Percentiles rank a stretch among this genome's conserved stretches.
phyloP scores from a whole-genome alignment of 202 grass and related monocot species.

The Panicum virgatum region DNA sequence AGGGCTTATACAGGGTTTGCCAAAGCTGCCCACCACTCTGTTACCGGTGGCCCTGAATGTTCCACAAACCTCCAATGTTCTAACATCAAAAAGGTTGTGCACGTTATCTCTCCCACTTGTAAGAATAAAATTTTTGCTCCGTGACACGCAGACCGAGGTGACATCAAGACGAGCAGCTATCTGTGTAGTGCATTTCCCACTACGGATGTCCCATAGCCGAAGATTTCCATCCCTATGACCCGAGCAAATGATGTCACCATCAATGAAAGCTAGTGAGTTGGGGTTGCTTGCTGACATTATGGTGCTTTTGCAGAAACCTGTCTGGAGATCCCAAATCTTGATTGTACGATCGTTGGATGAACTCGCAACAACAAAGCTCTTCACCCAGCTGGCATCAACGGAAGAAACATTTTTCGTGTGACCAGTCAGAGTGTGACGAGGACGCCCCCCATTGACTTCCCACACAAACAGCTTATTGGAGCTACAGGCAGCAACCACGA shows the following conservation, averaged over 20 bases:
- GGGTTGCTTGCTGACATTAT: conserved; percentile 90
- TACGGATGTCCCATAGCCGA: conserved; percentile 73
- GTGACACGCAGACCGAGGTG: conserved; percentile 80
- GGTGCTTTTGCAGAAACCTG: conserved; percentile 86
- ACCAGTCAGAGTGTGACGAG: conserved; percentile 89
- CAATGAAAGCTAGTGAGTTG: conserved; percentile 84
- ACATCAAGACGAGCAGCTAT: conserved; percentile 76
- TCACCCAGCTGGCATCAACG: conserved; percentile 76
- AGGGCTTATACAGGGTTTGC: conserved; percentile 78
- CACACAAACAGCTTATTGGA: conserved; percentile 96
- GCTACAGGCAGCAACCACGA: conserved; percentile 88
- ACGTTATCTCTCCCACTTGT: conserved; percentile 87
- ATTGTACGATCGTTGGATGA: conserved; percentile 88
- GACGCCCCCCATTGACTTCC: conserved; percentile 69
- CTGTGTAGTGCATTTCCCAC: conserved; percentile 65
- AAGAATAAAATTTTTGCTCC: conserved; percentile 70
- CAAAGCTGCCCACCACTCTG: conserved; percentile 61
- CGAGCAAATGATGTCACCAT: conserved; percentile 78
- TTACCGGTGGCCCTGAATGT: conserved; percentile 64
- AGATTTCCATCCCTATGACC: conserved; percentile 95
- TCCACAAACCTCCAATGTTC: conserved; percentile 88
- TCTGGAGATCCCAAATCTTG: conserved; percentile 93
- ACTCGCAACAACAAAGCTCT: conserved; percentile 68
- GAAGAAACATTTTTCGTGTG: conserved; percentile 88
- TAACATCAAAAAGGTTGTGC: conserved; percentile 89